Conservation (phyloP, 192 early-diverging fungal genomes). For the Paraglomus brasilianum region DNA sequence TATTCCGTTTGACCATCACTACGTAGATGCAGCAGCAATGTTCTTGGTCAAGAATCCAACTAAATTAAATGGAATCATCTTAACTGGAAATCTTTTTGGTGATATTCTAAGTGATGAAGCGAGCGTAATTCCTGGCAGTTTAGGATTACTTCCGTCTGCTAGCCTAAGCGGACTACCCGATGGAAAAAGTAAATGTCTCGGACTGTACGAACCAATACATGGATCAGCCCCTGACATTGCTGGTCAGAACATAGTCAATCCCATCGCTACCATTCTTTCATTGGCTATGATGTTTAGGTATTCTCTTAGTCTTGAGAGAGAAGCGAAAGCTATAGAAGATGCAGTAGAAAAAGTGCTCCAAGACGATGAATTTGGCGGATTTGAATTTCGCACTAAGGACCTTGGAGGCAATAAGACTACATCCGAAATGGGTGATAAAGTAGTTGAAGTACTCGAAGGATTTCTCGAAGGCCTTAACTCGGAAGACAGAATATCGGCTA, state of each 20-base stretch:
- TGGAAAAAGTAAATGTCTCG: conserved; percentile 66
- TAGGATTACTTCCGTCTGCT: conserved; percentile 93
- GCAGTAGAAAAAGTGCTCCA: conserved; percentile 93
- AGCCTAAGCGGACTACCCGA: conserved; percentile 85
- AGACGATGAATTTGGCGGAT: conserved; percentile 63
- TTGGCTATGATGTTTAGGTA: conserved; percentile 93
- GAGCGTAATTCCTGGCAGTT: conserved; percentile 89
- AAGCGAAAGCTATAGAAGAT: conserved; percentile 89
- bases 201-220: conserved; percentile 99
- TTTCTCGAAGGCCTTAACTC: conserved; percentile 59
- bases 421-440: conserved; percentile 89
- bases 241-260: conserved; percentile 95
- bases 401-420: conserved; percentile 84
- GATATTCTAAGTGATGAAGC: conserved; percentile 97
- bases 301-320: conserved; percentile 85
- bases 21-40: conserved; percentile 98
- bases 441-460: conserved; percentile 67
- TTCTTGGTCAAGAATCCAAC: conserved; percentile 90
- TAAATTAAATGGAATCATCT: conserved; percentile 88
- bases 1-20: conserved; percentile 83
- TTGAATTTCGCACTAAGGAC: conserved; percentile 84
- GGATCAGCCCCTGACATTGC: conserved; percentile 99
- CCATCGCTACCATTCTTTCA: conserved; percentile 95
- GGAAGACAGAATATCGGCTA: conserved; percentile 34
- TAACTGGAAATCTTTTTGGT: conserved; percentile 99